Conservation (phyloP, 2,329 filamentous ascomycete species). For the Trichoderma afroharzianum region DNA sequence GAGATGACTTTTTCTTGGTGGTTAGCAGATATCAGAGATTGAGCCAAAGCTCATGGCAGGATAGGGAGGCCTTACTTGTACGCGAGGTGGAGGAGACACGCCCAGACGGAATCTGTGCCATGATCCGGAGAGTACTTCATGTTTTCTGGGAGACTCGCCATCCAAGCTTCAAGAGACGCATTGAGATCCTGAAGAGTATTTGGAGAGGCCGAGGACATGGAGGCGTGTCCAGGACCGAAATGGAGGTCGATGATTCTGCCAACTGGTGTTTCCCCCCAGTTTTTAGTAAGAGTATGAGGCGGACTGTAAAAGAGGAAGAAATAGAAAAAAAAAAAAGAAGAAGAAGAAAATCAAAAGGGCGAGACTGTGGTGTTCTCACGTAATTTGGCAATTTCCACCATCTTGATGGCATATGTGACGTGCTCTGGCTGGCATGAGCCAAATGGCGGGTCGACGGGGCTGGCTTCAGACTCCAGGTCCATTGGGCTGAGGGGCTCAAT, state of each 20-base stretch:
- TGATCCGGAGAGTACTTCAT: conserved; percentile 32
- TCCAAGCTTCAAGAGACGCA: conserved; percentile 33
- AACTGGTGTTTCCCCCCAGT: conserved; percentile 23
- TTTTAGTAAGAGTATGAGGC: not conserved
- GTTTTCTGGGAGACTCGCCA: conserved; percentile 30
- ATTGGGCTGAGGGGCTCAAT: conserved; percentile 32
- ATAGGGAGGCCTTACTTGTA: conserved; percentile 30
- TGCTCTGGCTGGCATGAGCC: conserved; percentile 33
- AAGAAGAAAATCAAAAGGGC: not conserved
- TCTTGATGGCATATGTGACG: conserved; percentile 35
- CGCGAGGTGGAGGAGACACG: conserved; percentile 36
- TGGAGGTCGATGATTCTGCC: conserved; percentile 35
- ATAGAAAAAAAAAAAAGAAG: not conserved
- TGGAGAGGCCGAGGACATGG: conserved; percentile 18
- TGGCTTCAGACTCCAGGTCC: conserved; percentile 30
- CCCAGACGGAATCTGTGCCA: conserved; percentile 34
- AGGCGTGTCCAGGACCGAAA: conserved; percentile 33
- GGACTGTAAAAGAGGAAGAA: not conserved
- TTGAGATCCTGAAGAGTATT: conserved; percentile 25
- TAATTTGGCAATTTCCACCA: conserved; percentile 36
- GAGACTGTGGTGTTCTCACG: conserved; percentile 24
- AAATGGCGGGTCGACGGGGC: conserved; percentile 24
- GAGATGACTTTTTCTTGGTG: conserved; percentile 26
- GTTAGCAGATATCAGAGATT: not conserved
- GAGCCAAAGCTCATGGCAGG: not conserved